phyloP scores from a whole-genome alignment of 1,284 basidiomycete genomes.

The Xanthoconium separans region DNA sequence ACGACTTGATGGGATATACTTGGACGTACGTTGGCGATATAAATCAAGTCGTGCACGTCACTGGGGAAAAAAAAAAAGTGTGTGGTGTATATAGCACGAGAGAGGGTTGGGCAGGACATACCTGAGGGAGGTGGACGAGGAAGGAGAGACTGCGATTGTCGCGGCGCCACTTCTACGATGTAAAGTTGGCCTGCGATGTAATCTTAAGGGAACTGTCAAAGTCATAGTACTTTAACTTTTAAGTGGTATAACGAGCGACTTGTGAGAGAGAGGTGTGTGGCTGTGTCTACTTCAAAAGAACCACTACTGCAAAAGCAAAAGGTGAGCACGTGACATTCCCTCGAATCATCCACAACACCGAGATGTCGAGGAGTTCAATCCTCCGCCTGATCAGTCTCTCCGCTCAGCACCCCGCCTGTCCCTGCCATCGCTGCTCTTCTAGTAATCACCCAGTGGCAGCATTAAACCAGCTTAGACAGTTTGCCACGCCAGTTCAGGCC shows the following conservation, averaged over 20 bases:
- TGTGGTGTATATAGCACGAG: not conserved
- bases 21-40: slow-evolving; percentile 65
- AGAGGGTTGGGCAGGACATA: slow-evolving; percentile 21
- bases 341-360: slow-evolving; percentile 32
- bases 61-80: slow-evolving; percentile 38
- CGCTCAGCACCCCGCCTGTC: slow-evolving; percentile 70
- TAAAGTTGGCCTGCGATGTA: slow-evolving; percentile 30
- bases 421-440: slow-evolving; percentile 67
- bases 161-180: slow-evolving; percentile 31
- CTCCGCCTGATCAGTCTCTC: slow-evolving; percentile 65
- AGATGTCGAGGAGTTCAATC: slow-evolving; percentile 53
- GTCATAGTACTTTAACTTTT: slow-evolving; percentile 31
- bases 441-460: slow-evolving; percentile 36
- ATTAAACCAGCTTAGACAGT: slow-evolving; percentile 62
- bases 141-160: slow-evolving; percentile 24
- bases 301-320: too few species aligned
- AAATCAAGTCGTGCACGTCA: slow-evolving; percentile 71
- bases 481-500: slow-evolving; percentile 82
- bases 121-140: slow-evolving; percentile 41
- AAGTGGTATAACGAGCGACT: slow-evolving; percentile 14
- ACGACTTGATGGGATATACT: not conserved
- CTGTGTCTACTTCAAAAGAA: slow-evolving; percentile 4
- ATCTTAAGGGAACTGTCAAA: slow-evolving; percentile 41
- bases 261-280: slow-evolving; percentile 8
- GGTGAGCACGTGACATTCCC: slow-evolving; percentile 5